Percentiles rank a stretch among this genome's conserved stretches.
These are phyloP conservation scores for Talaromyces wortmannii DNA, from an alignment of 495 filamentous ascomycete genomes.

Conservation along the genomic window DNA sequence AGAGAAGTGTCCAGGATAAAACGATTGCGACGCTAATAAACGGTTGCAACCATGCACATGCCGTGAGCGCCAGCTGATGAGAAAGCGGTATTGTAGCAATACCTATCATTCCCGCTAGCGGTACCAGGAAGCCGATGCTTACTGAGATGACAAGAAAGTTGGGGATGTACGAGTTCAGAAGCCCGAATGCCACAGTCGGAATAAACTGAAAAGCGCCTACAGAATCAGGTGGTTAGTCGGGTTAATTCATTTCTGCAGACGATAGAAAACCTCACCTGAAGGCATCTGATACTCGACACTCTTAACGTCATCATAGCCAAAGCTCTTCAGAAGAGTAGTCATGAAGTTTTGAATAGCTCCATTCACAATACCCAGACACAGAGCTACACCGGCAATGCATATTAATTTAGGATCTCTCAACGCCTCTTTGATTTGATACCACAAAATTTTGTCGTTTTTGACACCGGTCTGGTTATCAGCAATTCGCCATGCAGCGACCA, in stretches of 20 bases:
- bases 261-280: constrained; percentile 13
- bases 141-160: not conserved
- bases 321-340: constrained; percentile 38
- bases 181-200: not conserved
- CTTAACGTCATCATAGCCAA: constrained; percentile 26
- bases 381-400: constrained; percentile 23
- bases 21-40: constrained; percentile 42
- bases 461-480: constrained; percentile 47
- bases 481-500: constrained; percentile 35
- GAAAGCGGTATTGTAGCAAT: not conserved
- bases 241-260: not conserved
- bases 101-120: not conserved
- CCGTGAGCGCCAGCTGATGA: constrained; percentile 35
- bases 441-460: constrained; percentile 28
- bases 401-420: constrained; percentile 32
- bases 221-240: not conserved
- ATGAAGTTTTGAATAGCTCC: constrained; percentile 39
- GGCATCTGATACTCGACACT: constrained; percentile 39
- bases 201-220: not conserved
- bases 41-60: constrained; percentile 44
- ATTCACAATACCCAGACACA: constrained; percentile 36
- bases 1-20: constrained; percentile 47
- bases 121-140: not conserved
- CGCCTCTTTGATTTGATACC: constrained; percentile 28
- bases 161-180: not conserved